A percentile compares a stretch with the other conserved stretches of the same genome.
Evolutionary conservation across 2,329 filamentous ascomycete genomes (phyloP).

Genomic region (Diaporthe nobilis): DNA sequence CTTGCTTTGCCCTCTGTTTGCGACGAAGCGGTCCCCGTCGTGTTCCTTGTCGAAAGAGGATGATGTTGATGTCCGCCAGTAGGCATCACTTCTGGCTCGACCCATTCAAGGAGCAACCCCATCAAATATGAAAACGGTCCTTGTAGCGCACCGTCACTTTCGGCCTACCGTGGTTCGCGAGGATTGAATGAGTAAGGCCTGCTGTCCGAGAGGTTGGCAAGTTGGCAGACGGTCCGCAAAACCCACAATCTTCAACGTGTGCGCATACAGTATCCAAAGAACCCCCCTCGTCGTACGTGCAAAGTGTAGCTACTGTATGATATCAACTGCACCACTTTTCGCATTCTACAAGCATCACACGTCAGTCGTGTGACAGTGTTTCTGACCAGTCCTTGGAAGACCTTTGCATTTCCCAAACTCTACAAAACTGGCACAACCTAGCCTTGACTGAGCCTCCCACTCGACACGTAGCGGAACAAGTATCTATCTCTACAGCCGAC

Average conservation of each 20-base stretch:
- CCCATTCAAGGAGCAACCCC: background rate
- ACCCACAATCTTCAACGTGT: slow-evolving; percentile 14
- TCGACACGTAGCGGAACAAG: background rate
- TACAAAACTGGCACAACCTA: background rate
- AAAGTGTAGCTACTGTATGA: slow-evolving; percentile 35
- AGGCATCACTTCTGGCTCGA: background rate
- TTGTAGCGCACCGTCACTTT: background rate
- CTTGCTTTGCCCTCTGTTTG: too few relatives aligned
- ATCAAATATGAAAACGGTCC: background rate
- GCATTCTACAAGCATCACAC: background rate
- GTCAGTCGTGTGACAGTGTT: background rate
- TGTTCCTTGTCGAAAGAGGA: too few relatives aligned
- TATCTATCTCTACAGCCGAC: background rate
- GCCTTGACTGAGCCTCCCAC: background rate
- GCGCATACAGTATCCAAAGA: slow-evolving; percentile 11
- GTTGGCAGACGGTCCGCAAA: slow-evolving; percentile 29
- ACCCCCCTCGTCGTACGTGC: background rate
- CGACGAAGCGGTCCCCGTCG: too few relatives aligned
- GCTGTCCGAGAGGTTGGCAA: background rate
- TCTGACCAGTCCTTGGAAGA: too few relatives aligned
- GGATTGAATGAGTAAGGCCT: background rate
- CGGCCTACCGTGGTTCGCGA: background rate
- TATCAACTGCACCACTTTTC: slow-evolving; percentile 37
- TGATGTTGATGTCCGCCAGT: too few relatives aligned
- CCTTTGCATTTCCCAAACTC: background rate